Conservation (phyloP, 176 grass and related monocot genomes). For the Coix lacrymajobi region DNA sequence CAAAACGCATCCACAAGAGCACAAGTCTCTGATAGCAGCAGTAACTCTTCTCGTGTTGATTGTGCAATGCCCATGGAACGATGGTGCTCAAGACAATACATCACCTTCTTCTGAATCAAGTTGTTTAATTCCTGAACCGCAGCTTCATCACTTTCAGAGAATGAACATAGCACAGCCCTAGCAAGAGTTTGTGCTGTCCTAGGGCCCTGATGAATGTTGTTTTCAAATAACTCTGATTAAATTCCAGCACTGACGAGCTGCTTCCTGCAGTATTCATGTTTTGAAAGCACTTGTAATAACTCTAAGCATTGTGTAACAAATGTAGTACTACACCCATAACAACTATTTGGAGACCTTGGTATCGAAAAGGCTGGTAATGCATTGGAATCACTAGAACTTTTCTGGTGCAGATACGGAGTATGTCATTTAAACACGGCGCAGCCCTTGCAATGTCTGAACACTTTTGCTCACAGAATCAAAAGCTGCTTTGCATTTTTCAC, state of each 20-base stretch:
- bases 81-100: conserved; percentile 97
- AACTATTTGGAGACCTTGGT: conserved; percentile 81
- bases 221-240: conserved; percentile 93
- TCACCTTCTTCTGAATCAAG: conserved; percentile 96
- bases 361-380: conserved; percentile 48
- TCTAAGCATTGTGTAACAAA: conserved; percentile 94
- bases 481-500: conserved; percentile 99
- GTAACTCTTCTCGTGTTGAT: conserved; percentile 89
- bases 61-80: conserved; percentile 88
- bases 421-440: conserved; percentile 74
- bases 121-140: conserved; percentile 78
- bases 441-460: conserved; percentile 93
- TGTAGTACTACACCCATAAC: conserved; percentile 86
- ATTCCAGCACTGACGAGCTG: conserved; percentile 79
- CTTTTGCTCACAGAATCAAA: conserved; percentile 99
- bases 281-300: conserved; percentile 88
- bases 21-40: conserved; percentile 90
- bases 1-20: conserved; percentile 87
- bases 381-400: conserved; percentile 54
- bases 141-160: conserved; percentile 88
- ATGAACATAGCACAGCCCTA: conserved; percentile 80
- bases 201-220: conserved; percentile 92
- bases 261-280: conserved; percentile 81
- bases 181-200: conserved; percentile 67
- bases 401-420: conserved; percentile 92